phyloP scores from a whole-genome alignment of 768 basidiomycete genomes.

The Boletellus ananas region DNA sequence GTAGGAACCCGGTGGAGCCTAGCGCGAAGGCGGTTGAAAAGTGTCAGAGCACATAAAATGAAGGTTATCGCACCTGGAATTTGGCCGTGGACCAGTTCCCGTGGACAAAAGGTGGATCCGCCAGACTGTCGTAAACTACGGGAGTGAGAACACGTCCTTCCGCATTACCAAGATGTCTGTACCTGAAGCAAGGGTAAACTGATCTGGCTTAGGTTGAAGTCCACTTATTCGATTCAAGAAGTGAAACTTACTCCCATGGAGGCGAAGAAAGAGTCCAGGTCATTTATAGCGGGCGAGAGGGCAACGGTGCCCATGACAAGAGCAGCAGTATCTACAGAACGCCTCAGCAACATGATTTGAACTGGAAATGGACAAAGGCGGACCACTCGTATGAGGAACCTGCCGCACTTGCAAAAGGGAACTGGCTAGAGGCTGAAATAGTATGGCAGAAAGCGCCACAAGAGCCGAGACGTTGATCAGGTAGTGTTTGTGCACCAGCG shows the following conservation, averaged over 20 bases:
- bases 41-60: not conserved
- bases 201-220: slow-evolving; percentile 23
- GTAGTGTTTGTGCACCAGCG: slow-evolving; percentile 50
- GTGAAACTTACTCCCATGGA: slow-evolving; percentile 48
- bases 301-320: slow-evolving; percentile 42
- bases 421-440: slow-evolving; percentile 58
- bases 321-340: slow-evolving; percentile 34
- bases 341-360: not conserved
- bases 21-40: not conserved
- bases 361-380: slow-evolving; percentile 8
- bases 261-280: slow-evolving; percentile 53
- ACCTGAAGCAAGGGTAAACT: slow-evolving; percentile 32
- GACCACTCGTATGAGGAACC: slow-evolving; percentile 15
- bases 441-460: slow-evolving; percentile 41
- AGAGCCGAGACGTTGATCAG: slow-evolving; percentile 51
- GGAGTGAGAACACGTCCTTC: not conserved
- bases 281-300: slow-evolving; percentile 40
- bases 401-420: slow-evolving; percentile 29
- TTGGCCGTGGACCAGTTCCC: slow-evolving; percentile 51
- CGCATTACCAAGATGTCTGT: not conserved
- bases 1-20: slow-evolving; percentile 43
- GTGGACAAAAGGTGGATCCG: slow-evolving; percentile 56
- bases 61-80: slow-evolving; percentile 41
- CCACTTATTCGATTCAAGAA: not conserved
- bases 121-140: slow-evolving; percentile 36